These are phyloP conservation scores for Populus pruinosa DNA, from an alignment of 345 rosid genomes.

Conservation along the genomic window DNA sequence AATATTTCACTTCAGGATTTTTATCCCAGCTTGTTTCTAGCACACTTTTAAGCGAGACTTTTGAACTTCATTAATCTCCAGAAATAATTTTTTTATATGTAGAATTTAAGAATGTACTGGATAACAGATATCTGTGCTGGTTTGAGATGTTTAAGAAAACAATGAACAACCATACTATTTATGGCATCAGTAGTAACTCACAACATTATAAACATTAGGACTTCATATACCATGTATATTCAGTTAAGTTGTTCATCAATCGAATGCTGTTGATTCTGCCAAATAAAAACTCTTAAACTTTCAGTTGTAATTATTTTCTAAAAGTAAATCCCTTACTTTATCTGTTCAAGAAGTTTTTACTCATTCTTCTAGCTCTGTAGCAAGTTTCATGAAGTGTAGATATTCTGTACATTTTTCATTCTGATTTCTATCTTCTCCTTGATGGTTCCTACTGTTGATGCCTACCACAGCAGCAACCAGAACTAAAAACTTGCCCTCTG, in stretches of 20 bases:
- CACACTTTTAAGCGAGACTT: not conserved
- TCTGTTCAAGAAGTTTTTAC: not conserved
- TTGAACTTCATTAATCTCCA: not conserved
- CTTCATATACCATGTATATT: not conserved
- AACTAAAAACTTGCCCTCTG: conserved; percentile 21
- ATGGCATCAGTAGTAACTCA: not conserved
- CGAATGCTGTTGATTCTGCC: conserved; percentile 10
- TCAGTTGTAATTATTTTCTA: not conserved
- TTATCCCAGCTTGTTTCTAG: not conserved
- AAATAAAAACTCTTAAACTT: not conserved
- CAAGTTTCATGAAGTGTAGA: not conserved
- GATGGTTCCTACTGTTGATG: not conserved
- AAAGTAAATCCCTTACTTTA: not conserved
- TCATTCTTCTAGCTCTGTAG: too few relatives aligned
- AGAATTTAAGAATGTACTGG: not conserved
- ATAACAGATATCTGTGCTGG: not conserved
- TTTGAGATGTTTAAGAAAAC: not conserved
- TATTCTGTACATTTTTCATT: conserved; percentile 3
- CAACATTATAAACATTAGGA: not conserved
- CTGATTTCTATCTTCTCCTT: not conserved
- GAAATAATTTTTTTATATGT: not conserved
- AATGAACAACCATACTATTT: too few relatives aligned
- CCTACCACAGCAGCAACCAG: conserved; percentile 27
- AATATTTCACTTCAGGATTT: not conserved
- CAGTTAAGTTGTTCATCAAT: not conserved